A percentile compares a stretch with the other conserved stretches of the same genome.
Evolutionary conservation across 2,329 filamentous ascomycete species (phyloP).

Genomic region (Diaporthe aspalathi): DNA sequence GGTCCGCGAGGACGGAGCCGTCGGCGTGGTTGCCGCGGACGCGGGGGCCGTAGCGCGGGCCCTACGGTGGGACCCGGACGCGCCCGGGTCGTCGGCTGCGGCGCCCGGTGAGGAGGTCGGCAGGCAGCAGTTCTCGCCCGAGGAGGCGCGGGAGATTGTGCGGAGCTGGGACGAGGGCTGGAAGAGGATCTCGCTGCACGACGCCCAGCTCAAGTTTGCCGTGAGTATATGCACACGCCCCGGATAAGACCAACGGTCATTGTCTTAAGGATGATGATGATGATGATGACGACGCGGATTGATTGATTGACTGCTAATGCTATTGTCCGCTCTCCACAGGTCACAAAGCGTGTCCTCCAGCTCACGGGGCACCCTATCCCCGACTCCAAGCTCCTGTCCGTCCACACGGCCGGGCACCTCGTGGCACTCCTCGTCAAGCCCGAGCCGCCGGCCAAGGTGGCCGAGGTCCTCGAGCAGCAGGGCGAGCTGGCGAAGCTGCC

Average conservation of each 20-base stretch:
- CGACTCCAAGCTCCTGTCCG: slow-evolving; percentile 73
- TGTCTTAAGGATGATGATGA: not conserved
- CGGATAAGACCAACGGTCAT: not conserved
- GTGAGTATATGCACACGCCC: slow-evolving; percentile 58
- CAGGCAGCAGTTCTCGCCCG: slow-evolving; percentile 44
- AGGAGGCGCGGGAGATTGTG: slow-evolving; percentile 57
- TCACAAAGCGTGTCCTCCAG: slow-evolving; percentile 83
- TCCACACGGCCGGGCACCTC: slow-evolving; percentile 65
- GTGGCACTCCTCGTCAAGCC: slow-evolving; percentile 64
- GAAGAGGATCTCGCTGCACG: slow-evolving; percentile 67
- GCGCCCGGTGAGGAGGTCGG: slow-evolving; percentile 40
- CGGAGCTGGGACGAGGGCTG: slow-evolving; percentile 65
- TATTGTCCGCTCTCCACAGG: slow-evolving; percentile 60
- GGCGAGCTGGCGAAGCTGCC: slow-evolving; percentile 63
- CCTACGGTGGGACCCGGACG: slow-evolving; percentile 41
- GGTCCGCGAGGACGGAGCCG: slow-evolving; percentile 53
- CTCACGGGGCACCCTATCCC: slow-evolving; percentile 81
- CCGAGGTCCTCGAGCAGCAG: slow-evolving; percentile 64
- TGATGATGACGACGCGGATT: not conserved
- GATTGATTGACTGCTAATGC: slow-evolving; percentile 36
- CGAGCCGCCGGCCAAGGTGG: slow-evolving; percentile 71
- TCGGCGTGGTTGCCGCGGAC: slow-evolving; percentile 53
- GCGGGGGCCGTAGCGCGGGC: slow-evolving; percentile 44
- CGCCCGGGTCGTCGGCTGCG: slow-evolving; percentile 4
- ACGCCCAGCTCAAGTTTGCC: slow-evolving; percentile 75